phyloP scores from a whole-genome alignment of 2,329 filamentous ascomycete species.

The Botryotinia convoluta region DNA sequence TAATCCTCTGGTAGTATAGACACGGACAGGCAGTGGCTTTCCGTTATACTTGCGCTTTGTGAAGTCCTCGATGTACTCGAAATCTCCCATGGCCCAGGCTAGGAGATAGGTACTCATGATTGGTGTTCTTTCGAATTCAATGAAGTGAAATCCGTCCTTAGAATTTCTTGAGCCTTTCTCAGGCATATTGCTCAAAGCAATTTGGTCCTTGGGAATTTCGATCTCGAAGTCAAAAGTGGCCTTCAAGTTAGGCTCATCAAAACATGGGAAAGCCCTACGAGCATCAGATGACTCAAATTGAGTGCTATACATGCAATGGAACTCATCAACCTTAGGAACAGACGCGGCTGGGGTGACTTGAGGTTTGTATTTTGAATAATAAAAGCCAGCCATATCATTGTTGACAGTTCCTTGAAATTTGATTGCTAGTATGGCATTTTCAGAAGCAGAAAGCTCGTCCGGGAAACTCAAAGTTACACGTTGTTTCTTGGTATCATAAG shows the following conservation, averaged over 20 bases:
- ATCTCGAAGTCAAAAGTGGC: constrained; percentile 93
- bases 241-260: constrained; percentile 96
- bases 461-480: constrained; percentile 76
- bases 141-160: constrained; percentile 64
- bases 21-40: constrained; percentile 84
- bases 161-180: constrained; percentile 65
- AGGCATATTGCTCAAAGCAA: constrained; percentile 94
- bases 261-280: constrained; percentile 92
- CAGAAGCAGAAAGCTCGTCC: constrained; percentile 64
- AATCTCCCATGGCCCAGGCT: constrained; percentile 94
- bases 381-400: constrained; percentile 90
- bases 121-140: constrained; percentile 80
- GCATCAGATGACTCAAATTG: constrained; percentile 98
- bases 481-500: constrained; percentile 81
- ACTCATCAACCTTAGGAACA: constrained; percentile 70
- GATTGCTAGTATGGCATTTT: constrained; percentile 65
- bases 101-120: constrained; percentile 86
- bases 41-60: constrained; percentile 90
- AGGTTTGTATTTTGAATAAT: constrained; percentile 91
- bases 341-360: constrained; percentile 67
- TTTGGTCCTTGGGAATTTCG: constrained; percentile 83
- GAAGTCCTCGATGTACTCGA: constrained; percentile 91
- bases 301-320: constrained; percentile 81
- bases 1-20: constrained; percentile 93
- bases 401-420: constrained; percentile 81